Evolutionary conservation across 306 rosid genomes (phyloP), one percentile per base, ranked within the genome.

Genomic region (Psophocarpus tetragonolobus): DNA sequence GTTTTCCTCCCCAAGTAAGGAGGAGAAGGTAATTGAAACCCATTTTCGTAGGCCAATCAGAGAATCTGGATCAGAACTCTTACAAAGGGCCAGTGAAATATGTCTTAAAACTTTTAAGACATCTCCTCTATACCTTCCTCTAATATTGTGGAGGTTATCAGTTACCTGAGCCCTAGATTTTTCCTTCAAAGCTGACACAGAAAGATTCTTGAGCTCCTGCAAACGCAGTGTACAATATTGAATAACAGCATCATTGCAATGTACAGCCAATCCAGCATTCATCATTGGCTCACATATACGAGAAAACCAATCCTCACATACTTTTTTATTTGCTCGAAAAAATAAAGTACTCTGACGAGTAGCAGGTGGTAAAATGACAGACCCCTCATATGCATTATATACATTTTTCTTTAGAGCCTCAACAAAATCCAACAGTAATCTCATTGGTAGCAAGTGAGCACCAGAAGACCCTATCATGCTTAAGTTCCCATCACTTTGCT

Each of bases 211-310:
- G 63, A 94, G 87, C 83, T 94, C 98, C 84, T 88, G 96, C 82
- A 94, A 84, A 57, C 90, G 97, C 80, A 91, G 85, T 20, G 91
- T 82, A 81, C 97, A 90, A 45, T 94, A 94, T 39, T 94, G 98
- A 83, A 94, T 84, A 81, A 90, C 90, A 73, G 96, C 96, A 81
- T 91, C 96, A 67, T 91, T 87, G 77, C 91, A 89, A 76, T 91
- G 98, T 47, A 94, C 80, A 84, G 98, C 94, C 91, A 94, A 85
- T 42, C 97, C 98, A 70, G 97, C 98, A 84, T 88, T 90, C 96
- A 94, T 94, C 98, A 94, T 94, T 26, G 98, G 98, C 80, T 94
- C 98, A 85, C 97, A 91, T 71, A 94, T 94, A 58, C 98, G 98
- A 69, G 98, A 91, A 90, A 94, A 94, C 98, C 98, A 94, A 87